Percentiles rank a stretch among this genome's conserved stretches.
Conservation (phyloP, 2,329 filamentous ascomycete species). For the Epichloe sibirici region DNA sequence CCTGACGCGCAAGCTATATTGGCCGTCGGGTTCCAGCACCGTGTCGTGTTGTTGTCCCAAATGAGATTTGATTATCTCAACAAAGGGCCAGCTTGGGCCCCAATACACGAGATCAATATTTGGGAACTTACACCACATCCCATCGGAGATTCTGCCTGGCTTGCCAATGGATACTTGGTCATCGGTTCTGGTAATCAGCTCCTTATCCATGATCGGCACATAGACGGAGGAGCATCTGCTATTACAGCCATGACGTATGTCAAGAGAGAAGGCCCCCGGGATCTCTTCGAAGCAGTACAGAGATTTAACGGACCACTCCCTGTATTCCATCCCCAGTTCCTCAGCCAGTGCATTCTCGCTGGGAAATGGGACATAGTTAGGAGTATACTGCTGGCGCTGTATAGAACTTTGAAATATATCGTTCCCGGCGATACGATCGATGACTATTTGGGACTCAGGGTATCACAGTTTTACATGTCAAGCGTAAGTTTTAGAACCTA, state of each 20-base stretch:
- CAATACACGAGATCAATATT: conserved; percentile 71
- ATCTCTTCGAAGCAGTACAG: conserved; percentile 73
- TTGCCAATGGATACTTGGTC: conserved; percentile 72
- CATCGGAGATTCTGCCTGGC: conserved; percentile 88
- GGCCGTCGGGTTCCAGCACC: conserved; percentile 83
- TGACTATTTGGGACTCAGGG: conserved; percentile 54
- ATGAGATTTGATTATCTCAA: conserved; percentile 88
- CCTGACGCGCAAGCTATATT: conserved; percentile 81
- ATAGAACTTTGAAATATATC: conserved; percentile 70
- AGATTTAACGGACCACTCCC: conserved; percentile 78
- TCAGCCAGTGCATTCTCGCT: conserved; percentile 74
- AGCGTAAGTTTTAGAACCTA: conserved; percentile 1
- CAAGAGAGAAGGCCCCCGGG: conserved; percentile 41
- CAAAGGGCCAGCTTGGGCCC: conserved; percentile 78
- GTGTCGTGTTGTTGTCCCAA: conserved; percentile 70
- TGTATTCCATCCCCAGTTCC: conserved; percentile 82
- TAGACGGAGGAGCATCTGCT: conserved; percentile 50
- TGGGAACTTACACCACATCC: conserved; percentile 75
- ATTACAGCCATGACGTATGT: conserved; percentile 39
- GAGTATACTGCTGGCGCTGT: conserved; percentile 57
- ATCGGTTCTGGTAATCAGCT: conserved; percentile 87
- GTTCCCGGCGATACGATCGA: conserved; percentile 71
- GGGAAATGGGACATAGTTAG: conserved; percentile 66
- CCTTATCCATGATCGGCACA: conserved; percentile 69
- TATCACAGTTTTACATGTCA: conserved; percentile 3